These are phyloP conservation scores for Ogataea siamensis DNA, from an alignment of 805 yeast genomes.

Conservation along the genomic window DNA sequence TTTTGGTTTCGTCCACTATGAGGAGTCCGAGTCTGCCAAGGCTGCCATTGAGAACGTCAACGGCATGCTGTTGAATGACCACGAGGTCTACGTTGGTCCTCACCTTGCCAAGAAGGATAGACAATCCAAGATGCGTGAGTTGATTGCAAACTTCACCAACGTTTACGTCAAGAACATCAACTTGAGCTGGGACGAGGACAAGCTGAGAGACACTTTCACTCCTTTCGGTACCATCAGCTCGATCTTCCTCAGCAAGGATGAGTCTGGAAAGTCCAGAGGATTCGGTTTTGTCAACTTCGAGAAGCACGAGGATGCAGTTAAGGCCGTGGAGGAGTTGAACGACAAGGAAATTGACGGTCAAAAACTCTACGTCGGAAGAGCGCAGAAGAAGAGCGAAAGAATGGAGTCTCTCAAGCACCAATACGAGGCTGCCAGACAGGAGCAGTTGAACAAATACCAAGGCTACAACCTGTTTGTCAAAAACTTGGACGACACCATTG, in stretches of 20 bases:
- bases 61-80: constrained; percentile 97
- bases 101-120: constrained; percentile 93
- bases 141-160: constrained; percentile 92
- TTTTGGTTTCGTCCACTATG: constrained; percentile 97
- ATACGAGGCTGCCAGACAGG: constrained; percentile 88
- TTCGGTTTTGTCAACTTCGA: constrained; percentile 95
- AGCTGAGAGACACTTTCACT: constrained; percentile 68
- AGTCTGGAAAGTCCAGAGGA: constrained; percentile 87
- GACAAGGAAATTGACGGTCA: constrained; percentile 83
- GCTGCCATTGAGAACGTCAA: constrained; percentile 96
- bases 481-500: constrained; percentile 91
- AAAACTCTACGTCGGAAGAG: constrained; percentile 93
- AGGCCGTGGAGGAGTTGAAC: constrained; percentile 90
- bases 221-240: constrained; percentile 82
- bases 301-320: constrained; percentile 80
- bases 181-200: constrained; percentile 64
- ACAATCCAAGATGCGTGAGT: constrained; percentile 85
- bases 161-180: constrained; percentile 91
- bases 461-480: constrained; percentile 96
- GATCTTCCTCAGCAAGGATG: constrained; percentile 73
- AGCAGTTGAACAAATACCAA: constrained; percentile 90
- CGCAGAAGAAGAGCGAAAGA: constrained; percentile 98
- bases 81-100: constrained; percentile 92
- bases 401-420: constrained; percentile 91
- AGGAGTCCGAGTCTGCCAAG: constrained; percentile 85